A percentile compares a stretch with the other conserved stretches of the same genome.
These are phyloP conservation scores for Hymenotorrendiella dingleyae DNA, from an alignment of 2,329 filamentous ascomycete species.

Conservation along the genomic window DNA sequence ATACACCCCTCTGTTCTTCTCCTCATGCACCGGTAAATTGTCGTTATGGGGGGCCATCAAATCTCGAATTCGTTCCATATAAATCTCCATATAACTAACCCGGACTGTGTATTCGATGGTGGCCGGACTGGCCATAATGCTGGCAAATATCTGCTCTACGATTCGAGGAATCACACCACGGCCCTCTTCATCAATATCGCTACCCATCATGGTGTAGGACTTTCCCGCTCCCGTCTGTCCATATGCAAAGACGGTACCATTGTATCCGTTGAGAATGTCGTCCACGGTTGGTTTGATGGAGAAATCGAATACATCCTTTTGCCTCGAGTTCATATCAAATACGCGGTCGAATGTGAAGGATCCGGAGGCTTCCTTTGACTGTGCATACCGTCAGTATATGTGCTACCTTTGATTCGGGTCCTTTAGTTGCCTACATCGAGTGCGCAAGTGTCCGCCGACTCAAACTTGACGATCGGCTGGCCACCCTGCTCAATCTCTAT, in stretches of 20 bases:
- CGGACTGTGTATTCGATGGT: conserved; percentile 98
- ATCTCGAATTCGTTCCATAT: conserved; percentile 98
- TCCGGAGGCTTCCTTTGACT: conserved; percentile 79
- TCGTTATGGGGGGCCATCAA: conserved; percentile 88
- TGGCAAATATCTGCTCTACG: conserved; percentile 94
- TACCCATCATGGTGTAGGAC: conserved; percentile 98
- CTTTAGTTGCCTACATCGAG: conserved; percentile 60
- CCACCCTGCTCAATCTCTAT: conserved; percentile 85
- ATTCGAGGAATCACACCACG: conserved; percentile 96
- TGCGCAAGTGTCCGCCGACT: conserved; percentile 80
- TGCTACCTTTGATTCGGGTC: neutral
- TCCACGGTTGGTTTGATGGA: conserved; percentile 94
- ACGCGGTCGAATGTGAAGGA: conserved; percentile 96
- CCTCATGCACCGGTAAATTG: conserved; percentile 95
- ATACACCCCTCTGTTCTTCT: conserved; percentile 92
- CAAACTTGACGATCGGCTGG: conserved; percentile 85
- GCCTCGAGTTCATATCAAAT: conserved; percentile 87
- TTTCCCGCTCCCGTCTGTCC: conserved; percentile 98
- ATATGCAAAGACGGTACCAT: conserved; percentile 97
- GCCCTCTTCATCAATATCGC: conserved; percentile 84
- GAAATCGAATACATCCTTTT: conserved; percentile 95
- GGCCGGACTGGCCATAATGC: conserved; percentile 83
- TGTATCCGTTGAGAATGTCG: conserved; percentile 98
- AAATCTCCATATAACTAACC: conserved; percentile 99
- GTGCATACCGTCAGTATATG: conserved; percentile 27